Evolutionary conservation across 176 grass and related monocot genomes (phyloP), one percentile per base, ranked within the genome.

Genomic region (Carex cristatella): DNA sequence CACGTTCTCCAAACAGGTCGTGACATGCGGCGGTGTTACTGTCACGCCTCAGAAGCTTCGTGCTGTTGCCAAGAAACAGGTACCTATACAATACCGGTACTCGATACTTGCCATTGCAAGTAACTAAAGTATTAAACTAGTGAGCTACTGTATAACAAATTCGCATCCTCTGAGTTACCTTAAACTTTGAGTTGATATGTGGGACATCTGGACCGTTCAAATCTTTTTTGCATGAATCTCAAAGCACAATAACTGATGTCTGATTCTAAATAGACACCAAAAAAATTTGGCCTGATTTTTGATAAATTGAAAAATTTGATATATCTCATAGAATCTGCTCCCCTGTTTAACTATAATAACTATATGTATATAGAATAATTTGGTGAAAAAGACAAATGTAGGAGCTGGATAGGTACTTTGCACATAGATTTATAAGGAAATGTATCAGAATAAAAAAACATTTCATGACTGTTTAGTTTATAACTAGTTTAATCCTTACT

Each of bases 41-140:
- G 91, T 98, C 65, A 93, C 91, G 30, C 95, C 95, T 27, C 82
- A 84, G 9, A 94, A 90, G 44, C 95, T 98, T 59, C 95, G 93
- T 14, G 58, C 79, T 78, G 87, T 98, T 27, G 95, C 95, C 64
- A 64, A 89, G 28, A 10, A 65, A 19, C 95, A 97, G 84, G 94
- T 97, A 61, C 44, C 60, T 92, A 54, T 56, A 61, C 30, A 27
- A 64, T 61, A 48, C 11, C 3, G 0, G 35, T 2, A 46, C 7
- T 46, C 62, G 72, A 84, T 46, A 84, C 65, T 11, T 69, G 1
- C n/a, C 40, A 71, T 70, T 57, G 44, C 70, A 74, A 51, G 40
- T 74, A 27, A 5, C 13, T 49, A 4, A 0, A 51, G 10, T 10
- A 60, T 1, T 13, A 6, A 73, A 48, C 8, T 51, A n/a, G 32